These are phyloP conservation scores for Pilatotrama ljubarskyi DNA, from an alignment of 768 basidiomycete species.

Conservation along the genomic window DNA sequence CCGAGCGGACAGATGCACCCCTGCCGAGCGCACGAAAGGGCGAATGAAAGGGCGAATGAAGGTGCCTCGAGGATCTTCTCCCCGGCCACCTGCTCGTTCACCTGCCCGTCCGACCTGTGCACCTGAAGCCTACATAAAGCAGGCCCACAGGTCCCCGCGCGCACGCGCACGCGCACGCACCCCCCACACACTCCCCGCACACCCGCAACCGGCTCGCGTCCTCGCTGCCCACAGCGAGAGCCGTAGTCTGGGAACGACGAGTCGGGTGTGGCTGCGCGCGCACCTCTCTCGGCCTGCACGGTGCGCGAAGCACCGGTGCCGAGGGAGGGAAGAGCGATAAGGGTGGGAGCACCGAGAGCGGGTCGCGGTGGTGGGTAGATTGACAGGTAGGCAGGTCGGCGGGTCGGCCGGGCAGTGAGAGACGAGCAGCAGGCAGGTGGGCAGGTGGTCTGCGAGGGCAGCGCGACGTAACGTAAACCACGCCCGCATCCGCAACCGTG, in stretches of 20 bases:
- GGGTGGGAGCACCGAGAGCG: background rate
- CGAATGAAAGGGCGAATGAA: background rate
- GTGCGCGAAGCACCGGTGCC: too few relatives aligned
- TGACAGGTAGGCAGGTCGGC: background rate
- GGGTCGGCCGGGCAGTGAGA: too few relatives aligned
- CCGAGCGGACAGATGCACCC: too few relatives aligned
- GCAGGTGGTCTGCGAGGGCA: background rate
- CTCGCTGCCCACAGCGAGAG: background rate
- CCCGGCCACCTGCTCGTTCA: too few relatives aligned
- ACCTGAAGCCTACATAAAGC: too few relatives aligned
- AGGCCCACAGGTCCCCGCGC: too few relatives aligned
- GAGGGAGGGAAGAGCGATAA: background rate
- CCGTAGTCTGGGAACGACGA: background rate
- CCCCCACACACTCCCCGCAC: background rate
- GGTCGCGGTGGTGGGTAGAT: background rate
- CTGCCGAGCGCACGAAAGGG: too few relatives aligned
- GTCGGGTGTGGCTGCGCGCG: too few relatives aligned
- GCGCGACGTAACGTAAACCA: background rate
- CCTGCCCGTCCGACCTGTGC: too few relatives aligned
- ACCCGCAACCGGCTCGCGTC: background rate
- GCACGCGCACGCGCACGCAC: too few relatives aligned
- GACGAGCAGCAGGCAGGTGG: background rate
- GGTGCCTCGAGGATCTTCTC: too few relatives aligned
- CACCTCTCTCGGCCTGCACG: too few relatives aligned
- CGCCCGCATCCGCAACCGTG: background rate